These are phyloP conservation scores for Diversispora eburnea DNA, from an alignment of 192 early-diverging fungal genomes.

Conservation along the genomic window DNA sequence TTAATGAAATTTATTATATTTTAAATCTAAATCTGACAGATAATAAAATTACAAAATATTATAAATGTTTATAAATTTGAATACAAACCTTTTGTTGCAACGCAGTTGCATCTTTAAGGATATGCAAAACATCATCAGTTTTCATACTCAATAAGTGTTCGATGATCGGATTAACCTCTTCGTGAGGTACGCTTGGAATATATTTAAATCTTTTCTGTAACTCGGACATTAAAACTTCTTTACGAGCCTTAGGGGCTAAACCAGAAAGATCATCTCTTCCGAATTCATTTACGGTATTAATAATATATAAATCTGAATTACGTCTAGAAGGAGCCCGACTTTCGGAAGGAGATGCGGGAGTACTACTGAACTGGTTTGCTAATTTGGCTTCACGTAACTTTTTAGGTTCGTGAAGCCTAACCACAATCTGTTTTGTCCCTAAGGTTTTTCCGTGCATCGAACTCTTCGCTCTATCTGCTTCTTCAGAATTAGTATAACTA, in stretches of 20 bases:
- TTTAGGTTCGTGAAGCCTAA: constrained; percentile 90
- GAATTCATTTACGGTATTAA: constrained; percentile 25
- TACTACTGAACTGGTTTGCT: neutral
- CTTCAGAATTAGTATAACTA: constrained; percentile 86
- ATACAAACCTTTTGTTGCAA: constrained; percentile 23
- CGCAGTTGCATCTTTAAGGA: constrained; percentile 20
- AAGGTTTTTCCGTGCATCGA: constrained; percentile 88
- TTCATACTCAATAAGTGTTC: constrained; percentile 21
- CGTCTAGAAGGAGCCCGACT: constrained; percentile 24
- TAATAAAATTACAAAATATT: neutral
- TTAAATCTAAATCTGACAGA: neutral
- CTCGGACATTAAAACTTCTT: constrained; percentile 27
- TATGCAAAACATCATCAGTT: constrained; percentile 11
- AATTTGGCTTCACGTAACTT: constrained; percentile 59
- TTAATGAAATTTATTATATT: neutral
- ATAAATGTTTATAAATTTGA: neutral
- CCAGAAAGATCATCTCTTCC: constrained; percentile 11
- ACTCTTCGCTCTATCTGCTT: constrained; percentile 83
- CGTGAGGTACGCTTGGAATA: constrained; percentile 20
- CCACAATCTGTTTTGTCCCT: constrained; percentile 81
- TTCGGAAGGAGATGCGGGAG: constrained; percentile 16
- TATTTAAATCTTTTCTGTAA: constrained; percentile 29
- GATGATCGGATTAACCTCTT: constrained; percentile 30
- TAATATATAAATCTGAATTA: constrained; percentile 19
- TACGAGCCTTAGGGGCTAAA: constrained; percentile 26